Percentiles rank a stretch among this genome's conserved stretches.
phyloP scores from a whole-genome alignment of 306 rosid genomes.

The Ziziphus jujuba region DNA sequence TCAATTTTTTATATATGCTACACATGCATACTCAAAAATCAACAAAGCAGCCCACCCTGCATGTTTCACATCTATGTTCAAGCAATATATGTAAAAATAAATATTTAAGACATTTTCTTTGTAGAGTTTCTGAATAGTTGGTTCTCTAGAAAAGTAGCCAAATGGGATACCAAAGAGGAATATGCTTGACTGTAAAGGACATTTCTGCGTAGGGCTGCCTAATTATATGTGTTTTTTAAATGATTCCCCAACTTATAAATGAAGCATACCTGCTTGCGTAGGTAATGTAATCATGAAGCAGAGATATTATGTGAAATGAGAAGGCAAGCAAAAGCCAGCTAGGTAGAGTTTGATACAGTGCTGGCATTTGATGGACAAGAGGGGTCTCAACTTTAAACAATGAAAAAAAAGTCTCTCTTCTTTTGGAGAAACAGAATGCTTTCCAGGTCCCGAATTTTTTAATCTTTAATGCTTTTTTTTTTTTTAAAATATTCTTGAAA shows the following conservation, averaged over 20 bases:
- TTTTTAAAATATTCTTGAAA: background rate
- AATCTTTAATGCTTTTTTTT: too few relatives aligned
- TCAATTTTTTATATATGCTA: too few relatives aligned
- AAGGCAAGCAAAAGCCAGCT: conserved; percentile 37
- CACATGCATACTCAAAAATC: too few relatives aligned
- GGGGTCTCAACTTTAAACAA: background rate
- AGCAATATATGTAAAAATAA: too few relatives aligned
- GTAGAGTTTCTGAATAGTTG: too few relatives aligned
- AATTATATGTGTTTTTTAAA: conserved; percentile 4
- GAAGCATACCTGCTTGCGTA: background rate
- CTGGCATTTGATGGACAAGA: conserved; percentile 31
- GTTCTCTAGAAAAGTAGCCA: too few relatives aligned
- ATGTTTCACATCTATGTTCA: background rate
- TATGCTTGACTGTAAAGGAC: too few relatives aligned
- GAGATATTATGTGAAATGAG: conserved; percentile 13
- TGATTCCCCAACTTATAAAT: conserved; percentile 4
- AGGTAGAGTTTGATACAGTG: conserved; percentile 22
- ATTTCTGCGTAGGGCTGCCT: too few relatives aligned
- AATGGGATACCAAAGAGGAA: too few relatives aligned
- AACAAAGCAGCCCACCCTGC: too few relatives aligned
- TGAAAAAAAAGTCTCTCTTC: background rate
- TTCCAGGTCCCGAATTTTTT: background rate
- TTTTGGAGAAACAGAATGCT: too few relatives aligned
- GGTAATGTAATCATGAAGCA: conserved; percentile 20
- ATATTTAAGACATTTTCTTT: too few relatives aligned